These are phyloP conservation scores for Fusarium compactum DNA, from an alignment of 2,329 filamentous ascomycete genomes.

Conservation along the genomic window DNA sequence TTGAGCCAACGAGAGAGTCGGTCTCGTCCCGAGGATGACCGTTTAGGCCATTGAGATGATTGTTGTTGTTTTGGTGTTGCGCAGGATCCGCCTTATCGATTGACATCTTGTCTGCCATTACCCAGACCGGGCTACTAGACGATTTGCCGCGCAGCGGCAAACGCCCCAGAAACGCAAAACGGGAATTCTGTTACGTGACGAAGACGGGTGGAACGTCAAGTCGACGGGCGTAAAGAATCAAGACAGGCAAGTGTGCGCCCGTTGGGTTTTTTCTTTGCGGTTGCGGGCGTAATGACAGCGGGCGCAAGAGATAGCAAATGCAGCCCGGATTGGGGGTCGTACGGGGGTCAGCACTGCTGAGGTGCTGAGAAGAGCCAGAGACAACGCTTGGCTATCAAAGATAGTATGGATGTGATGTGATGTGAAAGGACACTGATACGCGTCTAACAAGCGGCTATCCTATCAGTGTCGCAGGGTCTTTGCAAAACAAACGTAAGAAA, in stretches of 20 bases:
- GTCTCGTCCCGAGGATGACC: constrained; percentile 64
- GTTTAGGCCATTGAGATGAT: constrained; percentile 50
- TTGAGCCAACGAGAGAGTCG: constrained; percentile 71
- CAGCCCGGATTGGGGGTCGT: constrained; percentile 47
- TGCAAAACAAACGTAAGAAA: constrained; percentile 50
- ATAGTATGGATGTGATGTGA: constrained; percentile 20
- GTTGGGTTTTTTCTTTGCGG: constrained; percentile 54
- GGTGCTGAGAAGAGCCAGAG: constrained; percentile 26
- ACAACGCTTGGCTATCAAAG: constrained; percentile 37
- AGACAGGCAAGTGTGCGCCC: constrained; percentile 50
- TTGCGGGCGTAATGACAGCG: constrained; percentile 54
- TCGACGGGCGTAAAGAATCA: constrained; percentile 47
- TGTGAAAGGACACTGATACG: constrained; percentile 34
- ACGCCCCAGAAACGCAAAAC: constrained; percentile 54
- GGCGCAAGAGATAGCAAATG: constrained; percentile 50
- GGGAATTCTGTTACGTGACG: constrained; percentile 52
- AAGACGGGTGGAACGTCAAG: constrained; percentile 46
- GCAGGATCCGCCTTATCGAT: constrained; percentile 65
- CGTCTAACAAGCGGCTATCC: constrained; percentile 49
- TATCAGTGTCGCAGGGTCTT: constrained; percentile 46
- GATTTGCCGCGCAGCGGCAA: constrained; percentile 55
- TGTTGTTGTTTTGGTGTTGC: constrained; percentile 51
- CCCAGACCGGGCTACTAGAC: constrained; percentile 50
- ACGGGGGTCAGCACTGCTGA: constrained; percentile 45
- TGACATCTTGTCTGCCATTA: constrained; percentile 76